Percentiles rank a stretch among this genome's conserved stretches.
These are phyloP conservation scores for Tripidium arundinaceum DNA, from an alignment of 202 grass and related monocot species.

Conservation along the genomic window DNA sequence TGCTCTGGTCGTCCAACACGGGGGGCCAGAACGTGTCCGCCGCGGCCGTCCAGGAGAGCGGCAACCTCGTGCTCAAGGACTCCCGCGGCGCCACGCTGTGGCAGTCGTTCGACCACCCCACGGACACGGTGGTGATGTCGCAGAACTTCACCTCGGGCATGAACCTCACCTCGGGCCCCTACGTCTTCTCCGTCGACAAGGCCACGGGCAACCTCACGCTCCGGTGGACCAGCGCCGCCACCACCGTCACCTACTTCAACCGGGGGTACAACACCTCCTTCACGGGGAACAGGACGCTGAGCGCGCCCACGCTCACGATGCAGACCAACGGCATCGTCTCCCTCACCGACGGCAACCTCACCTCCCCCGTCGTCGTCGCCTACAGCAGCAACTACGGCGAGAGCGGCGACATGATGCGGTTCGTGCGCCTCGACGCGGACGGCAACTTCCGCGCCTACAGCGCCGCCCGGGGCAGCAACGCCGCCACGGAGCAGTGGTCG, in stretches of 20 bases:
- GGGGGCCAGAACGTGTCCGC: constrained; percentile 31
- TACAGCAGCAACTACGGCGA: constrained; percentile 97
- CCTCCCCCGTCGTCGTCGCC: constrained; percentile 56
- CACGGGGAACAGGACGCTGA: constrained; percentile 61
- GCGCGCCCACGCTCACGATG: constrained; percentile 55
- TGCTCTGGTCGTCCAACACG: constrained; percentile 67
- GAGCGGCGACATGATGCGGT: constrained; percentile 63
- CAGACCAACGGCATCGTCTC: constrained; percentile 81
- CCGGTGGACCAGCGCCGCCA: constrained; percentile 24
- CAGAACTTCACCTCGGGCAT: constrained; percentile 62
- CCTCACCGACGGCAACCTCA: constrained; percentile 45
- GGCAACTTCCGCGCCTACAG: constrained; percentile 95
- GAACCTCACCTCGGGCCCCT: constrained; percentile 43
- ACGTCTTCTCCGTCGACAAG: constrained; percentile 51
- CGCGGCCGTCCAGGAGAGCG: constrained; percentile 47
- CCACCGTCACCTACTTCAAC: constrained; percentile 70
- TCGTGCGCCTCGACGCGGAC: constrained; percentile 68
- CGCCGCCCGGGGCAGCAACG: constrained; percentile 37
- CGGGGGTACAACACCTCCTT: constrained; percentile 62
- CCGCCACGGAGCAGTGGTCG: constrained; percentile 55
- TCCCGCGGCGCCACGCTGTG: constrained; percentile 25
- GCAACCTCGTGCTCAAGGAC: constrained; percentile 65
- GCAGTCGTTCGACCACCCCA: constrained; percentile 74
- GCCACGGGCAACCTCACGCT: constrained; percentile 67
- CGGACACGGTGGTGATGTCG: constrained; percentile 67